Percentiles rank a stretch among this genome's conserved stretches.
Conservation (phyloP, 2,329 filamentous ascomycete species). For the Hysterium pulicare region DNA sequence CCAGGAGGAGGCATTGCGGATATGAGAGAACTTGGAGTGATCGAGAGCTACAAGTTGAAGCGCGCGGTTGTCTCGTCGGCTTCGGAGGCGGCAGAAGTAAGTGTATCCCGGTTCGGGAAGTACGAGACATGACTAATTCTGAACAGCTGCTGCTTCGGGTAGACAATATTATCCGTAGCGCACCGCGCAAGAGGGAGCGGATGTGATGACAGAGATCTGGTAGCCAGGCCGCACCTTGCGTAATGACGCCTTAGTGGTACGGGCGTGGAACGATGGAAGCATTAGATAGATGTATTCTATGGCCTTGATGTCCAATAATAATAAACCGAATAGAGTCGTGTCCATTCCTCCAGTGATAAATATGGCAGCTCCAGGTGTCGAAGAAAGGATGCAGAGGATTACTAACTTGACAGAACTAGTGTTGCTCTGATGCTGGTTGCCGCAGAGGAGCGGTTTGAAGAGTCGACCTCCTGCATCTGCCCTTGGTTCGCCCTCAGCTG, state of each 20-base stretch:
- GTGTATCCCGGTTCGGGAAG: constrained; percentile 26
- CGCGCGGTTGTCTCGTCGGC: constrained; percentile 95
- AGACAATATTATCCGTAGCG: constrained; percentile 95
- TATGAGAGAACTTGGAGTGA: constrained; percentile 91
- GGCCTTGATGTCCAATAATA: no score
- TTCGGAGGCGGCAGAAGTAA: constrained; percentile 92
- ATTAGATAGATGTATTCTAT: no score
- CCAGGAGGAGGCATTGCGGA: constrained; percentile 91
- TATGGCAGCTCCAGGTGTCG: neutral
- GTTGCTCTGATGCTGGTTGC: no score
- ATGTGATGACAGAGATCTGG: constrained; percentile 49
- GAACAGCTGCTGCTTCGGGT: constrained; percentile 79
- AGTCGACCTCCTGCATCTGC: no score
- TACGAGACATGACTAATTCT: constrained; percentile 25
- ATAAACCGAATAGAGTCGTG: constrained; percentile 6
- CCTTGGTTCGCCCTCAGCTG: no score
- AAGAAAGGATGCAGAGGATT: neutral
- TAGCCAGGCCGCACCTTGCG: neutral
- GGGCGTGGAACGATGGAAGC: no score
- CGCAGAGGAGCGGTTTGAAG: no score
- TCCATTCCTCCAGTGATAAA: neutral
- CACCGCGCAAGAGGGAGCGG: constrained; percentile 77
- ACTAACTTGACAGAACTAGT: no score
- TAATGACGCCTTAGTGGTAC: no score
- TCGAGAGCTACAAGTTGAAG: constrained; percentile 99